Evolutionary conservation across 371 early-diverging fungal genomes (phyloP).

Genomic region (Mucor ambiguus): DNA sequence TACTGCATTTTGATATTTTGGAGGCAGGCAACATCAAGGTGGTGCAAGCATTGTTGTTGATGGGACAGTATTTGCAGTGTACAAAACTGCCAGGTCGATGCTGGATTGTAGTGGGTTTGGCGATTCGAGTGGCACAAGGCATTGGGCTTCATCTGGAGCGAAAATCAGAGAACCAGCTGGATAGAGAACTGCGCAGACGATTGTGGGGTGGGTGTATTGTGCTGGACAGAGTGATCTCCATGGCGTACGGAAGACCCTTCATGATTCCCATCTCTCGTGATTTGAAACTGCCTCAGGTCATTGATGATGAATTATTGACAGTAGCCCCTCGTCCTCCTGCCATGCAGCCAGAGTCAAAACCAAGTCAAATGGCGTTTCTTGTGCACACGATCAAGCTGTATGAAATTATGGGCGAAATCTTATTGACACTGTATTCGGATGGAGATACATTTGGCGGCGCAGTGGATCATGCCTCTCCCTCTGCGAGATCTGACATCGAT

Average conservation of each 20-base stretch:
- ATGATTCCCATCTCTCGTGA: constrained; percentile 31
- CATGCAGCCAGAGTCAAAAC: constrained; percentile 25
- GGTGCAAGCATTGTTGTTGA: constrained; percentile 29
- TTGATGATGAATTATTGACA: constrained; percentile 31
- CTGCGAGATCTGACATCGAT: constrained; percentile 9
- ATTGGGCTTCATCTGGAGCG: constrained; percentile 29
- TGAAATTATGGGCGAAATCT: constrained; percentile 35
- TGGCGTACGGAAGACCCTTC: constrained; percentile 34
- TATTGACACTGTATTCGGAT: constrained; percentile 26
- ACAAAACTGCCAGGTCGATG: constrained; percentile 31
- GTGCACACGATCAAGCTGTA: constrained; percentile 28
- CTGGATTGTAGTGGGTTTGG: constrained; percentile 34
- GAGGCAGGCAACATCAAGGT: constrained; percentile 34
- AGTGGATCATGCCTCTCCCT: not conserved
- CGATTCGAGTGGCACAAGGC: constrained; percentile 30
- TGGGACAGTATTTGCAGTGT: constrained; percentile 36
- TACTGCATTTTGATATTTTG: constrained; percentile 32
- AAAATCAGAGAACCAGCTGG: constrained; percentile 16
- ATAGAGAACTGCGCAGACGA: constrained; percentile 23
- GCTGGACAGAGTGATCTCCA: constrained; percentile 32
- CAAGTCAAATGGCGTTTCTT: constrained; percentile 32
- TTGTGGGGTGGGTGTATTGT: constrained; percentile 35
- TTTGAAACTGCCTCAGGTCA: constrained; percentile 20
- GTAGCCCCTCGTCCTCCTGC: constrained; percentile 17
- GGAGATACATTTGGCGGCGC: constrained; percentile 6